These are phyloP conservation scores for Geum urbanum DNA, from an alignment of 306 rosid species.

Conservation along the genomic window DNA sequence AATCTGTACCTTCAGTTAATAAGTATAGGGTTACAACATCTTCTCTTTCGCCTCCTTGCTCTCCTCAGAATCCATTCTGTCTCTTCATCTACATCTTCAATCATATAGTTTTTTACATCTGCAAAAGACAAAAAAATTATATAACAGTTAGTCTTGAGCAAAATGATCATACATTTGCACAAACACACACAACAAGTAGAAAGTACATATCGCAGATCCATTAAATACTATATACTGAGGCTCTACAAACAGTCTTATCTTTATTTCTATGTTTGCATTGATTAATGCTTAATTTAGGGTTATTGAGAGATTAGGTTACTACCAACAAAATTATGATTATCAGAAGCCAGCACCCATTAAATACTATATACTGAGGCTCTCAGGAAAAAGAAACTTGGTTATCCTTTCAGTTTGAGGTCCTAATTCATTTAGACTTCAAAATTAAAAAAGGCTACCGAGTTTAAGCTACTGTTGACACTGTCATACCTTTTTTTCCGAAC, in stretches of 20 bases:
- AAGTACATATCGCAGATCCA: background rate
- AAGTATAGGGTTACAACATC: conserved; percentile 46
- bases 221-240: no score
- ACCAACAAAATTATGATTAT: background rate
- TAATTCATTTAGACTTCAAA: background rate
- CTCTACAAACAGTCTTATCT: no score
- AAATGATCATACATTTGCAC: conserved; percentile 13
- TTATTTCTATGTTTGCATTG: background rate
- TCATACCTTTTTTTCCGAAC: background rate
- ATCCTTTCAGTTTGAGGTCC: background rate
- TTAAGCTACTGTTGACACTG: no score
- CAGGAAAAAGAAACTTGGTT: background rate
- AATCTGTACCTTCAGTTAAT: conserved; percentile 57
- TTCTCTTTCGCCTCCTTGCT: conserved; percentile 90
- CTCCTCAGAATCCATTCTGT: conserved; percentile 61
- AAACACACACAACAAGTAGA: background rate
- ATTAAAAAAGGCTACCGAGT: background rate
- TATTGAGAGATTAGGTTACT: background rate
- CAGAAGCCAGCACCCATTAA: background rate
- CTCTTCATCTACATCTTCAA: conserved; percentile 63
- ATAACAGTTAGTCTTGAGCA: conserved; percentile 16
- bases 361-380: background rate
- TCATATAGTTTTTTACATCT: conserved; percentile 37
- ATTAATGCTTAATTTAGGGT: background rate
- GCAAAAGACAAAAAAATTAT: conserved; percentile 17